phyloP scores from a whole-genome alignment of 2,329 filamentous ascomycete species.

The Elsinoe ampelina region DNA sequence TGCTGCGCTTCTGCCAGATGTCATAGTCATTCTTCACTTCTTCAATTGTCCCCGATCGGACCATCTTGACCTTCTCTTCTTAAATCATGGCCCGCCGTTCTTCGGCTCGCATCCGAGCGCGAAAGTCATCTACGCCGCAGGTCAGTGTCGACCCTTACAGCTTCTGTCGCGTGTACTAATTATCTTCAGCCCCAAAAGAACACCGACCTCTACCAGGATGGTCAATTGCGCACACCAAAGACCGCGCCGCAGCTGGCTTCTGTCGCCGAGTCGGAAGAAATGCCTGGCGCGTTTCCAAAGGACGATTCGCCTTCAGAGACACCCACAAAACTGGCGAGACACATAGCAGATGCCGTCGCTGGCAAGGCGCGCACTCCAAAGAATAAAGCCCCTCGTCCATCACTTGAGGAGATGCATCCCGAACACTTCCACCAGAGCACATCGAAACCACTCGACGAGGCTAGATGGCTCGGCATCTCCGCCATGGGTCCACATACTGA shows the following conservation, averaged over 20 bases:
- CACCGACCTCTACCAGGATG: conserved; percentile 28
- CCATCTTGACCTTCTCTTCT: background rate
- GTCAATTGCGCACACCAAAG: conserved; percentile 22
- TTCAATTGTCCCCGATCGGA: background rate
- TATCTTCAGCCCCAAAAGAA: conserved; percentile 19
- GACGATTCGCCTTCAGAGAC: conserved; percentile 19
- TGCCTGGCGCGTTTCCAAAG: conserved; percentile 27
- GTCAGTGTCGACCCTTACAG: conserved; percentile 9
- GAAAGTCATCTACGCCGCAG: conserved; percentile 23
- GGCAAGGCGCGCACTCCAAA: conserved; percentile 47
- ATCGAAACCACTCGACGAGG: conserved; percentile 67
- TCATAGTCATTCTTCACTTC: conserved; percentile 3
- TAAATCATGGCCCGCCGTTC: conserved; percentile 26
- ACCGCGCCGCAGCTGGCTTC: conserved; percentile 34
- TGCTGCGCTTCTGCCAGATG: background rate
- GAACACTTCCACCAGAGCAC: conserved; percentile 68
- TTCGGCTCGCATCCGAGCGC: conserved; percentile 25
- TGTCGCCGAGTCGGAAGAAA: conserved; percentile 38
- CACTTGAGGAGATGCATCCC: conserved; percentile 81
- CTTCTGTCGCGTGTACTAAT: background rate
- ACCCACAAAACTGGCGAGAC: conserved; percentile 17
- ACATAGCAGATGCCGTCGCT: conserved; percentile 13
- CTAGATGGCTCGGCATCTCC: conserved; percentile 70
- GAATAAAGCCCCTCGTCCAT: conserved; percentile 57
- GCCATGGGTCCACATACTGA: conserved; percentile 56